Evolutionary conservation across 2,329 filamentous ascomycete genomes (phyloP).

Genomic region (Aspergillus sclerotialis): DNA sequence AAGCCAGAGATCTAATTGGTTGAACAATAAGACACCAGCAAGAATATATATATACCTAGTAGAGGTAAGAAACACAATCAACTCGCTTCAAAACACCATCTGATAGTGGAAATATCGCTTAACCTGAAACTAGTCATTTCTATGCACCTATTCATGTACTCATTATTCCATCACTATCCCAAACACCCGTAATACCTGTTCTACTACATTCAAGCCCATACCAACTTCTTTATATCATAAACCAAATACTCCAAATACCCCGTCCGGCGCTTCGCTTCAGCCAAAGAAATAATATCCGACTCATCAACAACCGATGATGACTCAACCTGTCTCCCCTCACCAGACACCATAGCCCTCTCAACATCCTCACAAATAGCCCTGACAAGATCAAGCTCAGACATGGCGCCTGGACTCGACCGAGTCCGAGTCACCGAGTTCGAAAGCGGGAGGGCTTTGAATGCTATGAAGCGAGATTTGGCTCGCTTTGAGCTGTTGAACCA

Average conservation of each 20-base stretch:
- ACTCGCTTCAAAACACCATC: too few relatives aligned
- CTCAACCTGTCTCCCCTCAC: slow-evolving; percentile 35
- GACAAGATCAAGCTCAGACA: slow-evolving; percentile 48
- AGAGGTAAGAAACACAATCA: too few relatives aligned
- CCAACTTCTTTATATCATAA: slow-evolving; percentile 86
- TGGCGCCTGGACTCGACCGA: slow-evolving; percentile 10
- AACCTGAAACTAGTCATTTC: too few relatives aligned
- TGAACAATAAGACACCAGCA: too few relatives aligned
- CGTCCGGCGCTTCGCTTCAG: slow-evolving; percentile 80
- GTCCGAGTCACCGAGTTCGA: slow-evolving; percentile 21
- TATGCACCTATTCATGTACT: too few relatives aligned
- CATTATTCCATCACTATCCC: too few relatives aligned
- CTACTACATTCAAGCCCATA: slow-evolving; percentile 76
- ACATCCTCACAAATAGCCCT: slow-evolving; percentile 69
- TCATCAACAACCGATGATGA: slow-evolving; percentile 42
- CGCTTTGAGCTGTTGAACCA: slow-evolving; percentile 30
- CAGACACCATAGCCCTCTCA: slow-evolving; percentile 55
- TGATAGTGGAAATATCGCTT: too few relatives aligned
- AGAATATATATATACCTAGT: too few relatives aligned
- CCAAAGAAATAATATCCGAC: slow-evolving; percentile 70
- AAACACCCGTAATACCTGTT: too few relatives aligned
- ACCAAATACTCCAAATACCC: slow-evolving; percentile 79
- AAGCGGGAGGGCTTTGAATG: slow-evolving; percentile 38
- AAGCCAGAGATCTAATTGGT: too few relatives aligned
- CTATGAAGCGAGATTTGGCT: slow-evolving; percentile 29